Conservation (phyloP, 2,329 filamentous ascomycete genomes). For the Claviceps sp. region DNA sequence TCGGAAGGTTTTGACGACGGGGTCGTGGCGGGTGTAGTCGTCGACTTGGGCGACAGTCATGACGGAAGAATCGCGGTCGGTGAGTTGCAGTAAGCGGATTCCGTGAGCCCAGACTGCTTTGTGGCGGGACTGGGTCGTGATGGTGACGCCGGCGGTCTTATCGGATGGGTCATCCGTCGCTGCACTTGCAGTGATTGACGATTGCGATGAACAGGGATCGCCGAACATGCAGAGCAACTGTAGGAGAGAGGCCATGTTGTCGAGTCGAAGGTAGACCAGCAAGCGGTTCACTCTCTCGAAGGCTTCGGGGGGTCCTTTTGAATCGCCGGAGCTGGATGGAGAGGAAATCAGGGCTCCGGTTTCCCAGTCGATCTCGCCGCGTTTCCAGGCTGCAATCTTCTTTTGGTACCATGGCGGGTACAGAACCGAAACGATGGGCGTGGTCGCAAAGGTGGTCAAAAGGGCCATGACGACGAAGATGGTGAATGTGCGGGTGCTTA, state of each 20-base stretch:
- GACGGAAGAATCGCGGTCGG: conserved; percentile 84
- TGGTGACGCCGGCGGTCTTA: conserved; percentile 7
- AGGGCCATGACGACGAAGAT: conserved; percentile 94
- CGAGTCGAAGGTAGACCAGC: conserved; percentile 70
- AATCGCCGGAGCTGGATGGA: conserved; percentile 6
- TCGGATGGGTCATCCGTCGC: conserved; percentile 5
- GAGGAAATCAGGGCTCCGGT: conserved; percentile 10
- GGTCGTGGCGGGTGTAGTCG: conserved; percentile 59
- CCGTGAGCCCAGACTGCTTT: conserved; percentile 58
- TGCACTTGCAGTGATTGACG: not conserved
- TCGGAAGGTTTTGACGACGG: conserved; percentile 82
- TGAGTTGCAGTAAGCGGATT: conserved; percentile 73
- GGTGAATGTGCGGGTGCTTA: conserved; percentile 72
- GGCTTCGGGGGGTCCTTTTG: conserved; percentile 1
- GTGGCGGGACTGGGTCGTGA: not conserved
- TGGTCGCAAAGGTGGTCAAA: conserved; percentile 72
- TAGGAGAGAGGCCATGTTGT: conserved; percentile 71
- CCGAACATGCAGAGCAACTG: conserved; percentile 71
- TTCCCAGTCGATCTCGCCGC: conserved; percentile 84
- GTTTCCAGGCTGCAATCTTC: conserved; percentile 46
- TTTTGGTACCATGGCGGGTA: conserved; percentile 55
- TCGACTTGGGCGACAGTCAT: conserved; percentile 84
- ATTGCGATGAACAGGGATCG: conserved; percentile 20
- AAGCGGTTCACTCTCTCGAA: conserved; percentile 41
- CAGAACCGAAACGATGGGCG: conserved; percentile 57